Percentiles rank a stretch among this genome's conserved stretches.
phyloP scores from a whole-genome alignment of 306 rosid species.

The Nissolia schottii region DNA sequence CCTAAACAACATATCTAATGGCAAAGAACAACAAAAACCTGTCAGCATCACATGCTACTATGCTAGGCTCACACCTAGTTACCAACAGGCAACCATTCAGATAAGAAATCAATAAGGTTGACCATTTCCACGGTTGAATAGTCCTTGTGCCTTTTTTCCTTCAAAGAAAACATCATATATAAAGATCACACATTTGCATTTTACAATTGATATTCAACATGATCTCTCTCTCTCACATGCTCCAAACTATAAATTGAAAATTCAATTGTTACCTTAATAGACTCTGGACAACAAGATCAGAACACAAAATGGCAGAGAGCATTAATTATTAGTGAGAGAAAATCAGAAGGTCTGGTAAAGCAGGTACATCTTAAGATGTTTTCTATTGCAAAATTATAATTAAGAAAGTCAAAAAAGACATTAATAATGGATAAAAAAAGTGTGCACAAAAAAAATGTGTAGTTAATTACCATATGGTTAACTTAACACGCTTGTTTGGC shows the following conservation, averaged over 20 bases:
- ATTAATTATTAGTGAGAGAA: background rate
- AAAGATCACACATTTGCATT: background rate
- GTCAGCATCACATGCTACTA: background rate
- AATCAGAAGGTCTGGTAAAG: constrained; percentile 11
- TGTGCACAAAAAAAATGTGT: too few species aligned
- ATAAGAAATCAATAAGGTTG: background rate
- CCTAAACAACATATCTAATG: too few species aligned
- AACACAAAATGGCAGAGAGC: background rate
- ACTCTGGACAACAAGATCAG: background rate
- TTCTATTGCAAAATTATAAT: background rate
- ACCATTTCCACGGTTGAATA: background rate
- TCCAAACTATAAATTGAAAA: background rate
- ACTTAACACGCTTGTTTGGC: background rate
- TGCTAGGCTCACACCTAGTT: background rate
- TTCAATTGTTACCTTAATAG: background rate
- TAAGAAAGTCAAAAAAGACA: background rate
- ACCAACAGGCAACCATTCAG: background rate
- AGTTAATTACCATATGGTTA: too few species aligned
- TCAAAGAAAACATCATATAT: too few species aligned
- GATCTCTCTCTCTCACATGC: background rate
- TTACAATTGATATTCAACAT: background rate
- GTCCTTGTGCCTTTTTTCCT: background rate
- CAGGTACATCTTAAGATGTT: constrained; percentile 2
- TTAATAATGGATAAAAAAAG: background rate
- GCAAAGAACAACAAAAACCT: too few species aligned